A percentile compares a stretch with the other conserved stretches of the same genome.
Conservation (phyloP, 805 yeast species). For the Pichia scutulata region DNA sequence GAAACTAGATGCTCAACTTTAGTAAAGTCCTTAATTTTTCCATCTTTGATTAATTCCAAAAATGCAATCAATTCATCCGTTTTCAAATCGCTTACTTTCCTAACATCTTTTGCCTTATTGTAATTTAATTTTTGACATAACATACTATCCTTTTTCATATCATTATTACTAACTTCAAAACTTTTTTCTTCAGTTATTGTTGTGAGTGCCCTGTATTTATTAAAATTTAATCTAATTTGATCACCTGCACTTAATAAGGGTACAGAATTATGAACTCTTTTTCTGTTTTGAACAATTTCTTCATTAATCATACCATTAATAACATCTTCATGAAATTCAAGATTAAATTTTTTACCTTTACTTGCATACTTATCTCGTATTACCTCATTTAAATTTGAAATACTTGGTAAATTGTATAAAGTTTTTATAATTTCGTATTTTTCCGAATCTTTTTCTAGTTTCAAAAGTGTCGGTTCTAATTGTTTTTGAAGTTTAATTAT, state of each 20-base stretch:
- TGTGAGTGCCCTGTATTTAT: constrained; percentile 8
- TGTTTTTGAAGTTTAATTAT: constrained; percentile 16
- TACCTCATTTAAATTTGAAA: constrained; percentile 17
- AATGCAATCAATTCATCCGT: constrained; percentile 1
- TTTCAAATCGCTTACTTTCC: background rate
- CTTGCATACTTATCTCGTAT: constrained; percentile 1
- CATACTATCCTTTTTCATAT: background rate
- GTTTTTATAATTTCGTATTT: constrained; percentile 21
- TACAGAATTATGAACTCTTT: background rate
- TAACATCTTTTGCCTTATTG: background rate
- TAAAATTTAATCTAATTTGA: constrained; percentile 12
- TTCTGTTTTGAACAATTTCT: constrained; percentile 1
- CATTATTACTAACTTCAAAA: background rate
- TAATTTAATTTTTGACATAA: constrained; percentile 2
- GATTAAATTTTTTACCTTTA: constrained; percentile 6
- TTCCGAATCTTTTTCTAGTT: constrained; percentile 13
- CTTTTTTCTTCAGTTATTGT: constrained; percentile 11
- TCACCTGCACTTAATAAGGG: constrained; percentile 3
- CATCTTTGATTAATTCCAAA: background rate
- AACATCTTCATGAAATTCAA: constrained; percentile 10
- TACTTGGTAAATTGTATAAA: constrained; percentile 23
- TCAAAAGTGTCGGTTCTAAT: constrained; percentile 18
- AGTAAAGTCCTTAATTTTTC: constrained; percentile 5
- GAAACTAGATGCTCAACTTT: constrained; percentile 8
- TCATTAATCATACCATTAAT: constrained; percentile 5